phyloP scores from a whole-genome alignment of 257 asterid genomes.

The Plantago ovata region DNA sequence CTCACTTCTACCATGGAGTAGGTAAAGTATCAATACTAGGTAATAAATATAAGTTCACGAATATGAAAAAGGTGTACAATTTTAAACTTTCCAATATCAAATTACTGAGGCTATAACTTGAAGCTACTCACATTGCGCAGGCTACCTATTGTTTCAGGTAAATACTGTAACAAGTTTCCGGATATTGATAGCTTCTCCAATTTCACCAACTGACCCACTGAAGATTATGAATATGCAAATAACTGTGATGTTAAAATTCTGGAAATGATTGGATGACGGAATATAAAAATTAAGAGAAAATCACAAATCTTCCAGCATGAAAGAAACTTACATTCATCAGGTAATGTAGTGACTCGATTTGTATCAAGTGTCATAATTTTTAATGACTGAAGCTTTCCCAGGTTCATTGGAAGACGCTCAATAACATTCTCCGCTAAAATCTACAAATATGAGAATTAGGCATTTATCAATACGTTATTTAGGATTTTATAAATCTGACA shows the following conservation, averaged over 20 bases:
- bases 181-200: constrained; percentile 84
- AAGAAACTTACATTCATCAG: constrained; percentile 76
- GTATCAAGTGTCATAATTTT: constrained; percentile 82
- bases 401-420: constrained; percentile 72
- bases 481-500: not conserved
- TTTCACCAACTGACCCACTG: constrained; percentile 98
- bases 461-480: not conserved
- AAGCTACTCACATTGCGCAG: constrained; percentile 83
- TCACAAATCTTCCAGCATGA: constrained; percentile 8
- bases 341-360: constrained; percentile 70
- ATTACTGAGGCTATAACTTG: not conserved
- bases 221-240: constrained; percentile 17
- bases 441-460: constrained; percentile 35
- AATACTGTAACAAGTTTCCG: constrained; percentile 47
- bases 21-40: not conserved
- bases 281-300: constrained; percentile 14
- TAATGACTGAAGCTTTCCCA: constrained; percentile 86
- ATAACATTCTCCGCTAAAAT: constrained; percentile 78
- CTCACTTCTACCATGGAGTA: not conserved
- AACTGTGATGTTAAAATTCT: constrained; percentile 12
- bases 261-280: constrained; percentile 11
- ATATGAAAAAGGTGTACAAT: not conserved
- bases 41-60: not conserved
- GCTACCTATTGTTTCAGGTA: constrained; percentile 98
- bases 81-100: not conserved